Evolutionary conservation across 202 grass and related monocot species (phyloP).

Genomic region (Digitaria exilis): DNA sequence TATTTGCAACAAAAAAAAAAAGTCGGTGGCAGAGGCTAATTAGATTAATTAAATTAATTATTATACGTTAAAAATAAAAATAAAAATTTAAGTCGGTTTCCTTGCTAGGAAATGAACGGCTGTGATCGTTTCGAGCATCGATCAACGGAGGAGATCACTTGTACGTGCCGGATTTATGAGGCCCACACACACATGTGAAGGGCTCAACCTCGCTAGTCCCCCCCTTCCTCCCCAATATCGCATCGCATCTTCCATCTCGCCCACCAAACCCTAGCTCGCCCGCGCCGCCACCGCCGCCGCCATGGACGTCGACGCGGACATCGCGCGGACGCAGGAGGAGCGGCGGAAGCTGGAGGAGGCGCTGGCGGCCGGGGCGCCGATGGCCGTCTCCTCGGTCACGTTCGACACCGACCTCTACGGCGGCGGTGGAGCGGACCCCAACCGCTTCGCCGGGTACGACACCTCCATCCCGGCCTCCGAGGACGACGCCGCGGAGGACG

Average conservation of each 20-base stretch:
- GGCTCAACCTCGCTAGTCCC: background rate
- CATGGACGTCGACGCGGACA: conserved; percentile 87
- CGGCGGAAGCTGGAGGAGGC: conserved; percentile 80
- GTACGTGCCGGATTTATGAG: background rate
- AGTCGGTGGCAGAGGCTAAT: background rate
- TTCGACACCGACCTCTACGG: conserved; percentile 95
- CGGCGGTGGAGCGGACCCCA: conserved; percentile 56
- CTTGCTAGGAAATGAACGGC: background rate
- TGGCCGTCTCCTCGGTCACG: conserved; percentile 73
- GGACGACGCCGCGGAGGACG: conserved; percentile 63
- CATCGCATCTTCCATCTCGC: background rate
- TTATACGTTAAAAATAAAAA: background rate
- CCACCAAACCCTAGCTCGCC: conserved; percentile 37
- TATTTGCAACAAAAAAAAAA: background rate
- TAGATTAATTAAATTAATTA: background rate
- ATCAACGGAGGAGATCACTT: background rate
- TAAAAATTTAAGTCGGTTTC: conserved; percentile 2
- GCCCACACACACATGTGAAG: background rate
- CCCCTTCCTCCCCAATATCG: background rate
- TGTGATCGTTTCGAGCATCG: background rate
- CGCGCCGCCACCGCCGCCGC: background rate
- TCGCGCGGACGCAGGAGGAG: conserved; percentile 82
- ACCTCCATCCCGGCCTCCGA: conserved; percentile 87
- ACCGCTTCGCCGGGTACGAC: conserved; percentile 86
- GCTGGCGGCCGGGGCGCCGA: conserved; percentile 54